A percentile compares a stretch with the other conserved stretches of the same genome.
phyloP scores from a whole-genome alignment of 495 filamentous ascomycete species.

The Hyaloscypha hepaticicola region DNA sequence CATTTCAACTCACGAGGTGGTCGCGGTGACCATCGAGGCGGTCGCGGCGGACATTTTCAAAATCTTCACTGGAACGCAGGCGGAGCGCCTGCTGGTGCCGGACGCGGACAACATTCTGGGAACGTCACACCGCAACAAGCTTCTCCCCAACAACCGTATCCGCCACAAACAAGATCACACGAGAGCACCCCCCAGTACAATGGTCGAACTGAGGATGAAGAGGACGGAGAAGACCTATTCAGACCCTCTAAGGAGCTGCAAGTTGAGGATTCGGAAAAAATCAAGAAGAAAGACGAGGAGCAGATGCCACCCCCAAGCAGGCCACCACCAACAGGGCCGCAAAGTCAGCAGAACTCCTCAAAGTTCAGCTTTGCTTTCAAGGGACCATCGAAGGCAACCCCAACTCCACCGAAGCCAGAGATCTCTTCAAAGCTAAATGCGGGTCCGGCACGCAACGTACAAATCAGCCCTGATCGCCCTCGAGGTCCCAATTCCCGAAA shows the following conservation, averaged over 20 bases:
- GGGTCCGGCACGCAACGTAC: slow-evolving; percentile 32
- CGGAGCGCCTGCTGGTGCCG: slow-evolving; percentile 33
- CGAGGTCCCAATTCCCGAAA: slow-evolving; percentile 32
- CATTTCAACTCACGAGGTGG: slow-evolving; percentile 34
- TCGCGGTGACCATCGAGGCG: slow-evolving; percentile 34
- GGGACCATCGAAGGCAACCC: slow-evolving; percentile 56
- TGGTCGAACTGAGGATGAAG: slow-evolving; percentile 22
- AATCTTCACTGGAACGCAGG: slow-evolving; percentile 60
- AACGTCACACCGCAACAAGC: slow-evolving; percentile 34
- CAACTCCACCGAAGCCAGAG: slow-evolving; percentile 63
- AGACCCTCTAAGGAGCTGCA: slow-evolving; percentile 62
- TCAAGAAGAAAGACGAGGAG: slow-evolving; percentile 43
- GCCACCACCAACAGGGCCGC: slow-evolving; percentile 49
- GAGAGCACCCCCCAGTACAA: slow-evolving; percentile 35
- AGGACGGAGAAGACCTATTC: slow-evolving; percentile 61
- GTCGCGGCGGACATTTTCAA: slow-evolving; percentile 52
- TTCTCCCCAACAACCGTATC: slow-evolving; percentile 29
- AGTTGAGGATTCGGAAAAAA: slow-evolving; percentile 56
- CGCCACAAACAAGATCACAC: slow-evolving; percentile 31
- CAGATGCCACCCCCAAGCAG: slow-evolving; percentile 46
- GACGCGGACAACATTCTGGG: slow-evolving; percentile 42
- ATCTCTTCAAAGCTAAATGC: slow-evolving; percentile 72
- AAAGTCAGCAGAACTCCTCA: slow-evolving; percentile 45
- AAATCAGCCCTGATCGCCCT: slow-evolving; percentile 31
- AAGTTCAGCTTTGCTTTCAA: slow-evolving; percentile 92